Evolutionary conservation across 345 rosid species (phyloP).

Genomic region (Brassica nigra): DNA sequence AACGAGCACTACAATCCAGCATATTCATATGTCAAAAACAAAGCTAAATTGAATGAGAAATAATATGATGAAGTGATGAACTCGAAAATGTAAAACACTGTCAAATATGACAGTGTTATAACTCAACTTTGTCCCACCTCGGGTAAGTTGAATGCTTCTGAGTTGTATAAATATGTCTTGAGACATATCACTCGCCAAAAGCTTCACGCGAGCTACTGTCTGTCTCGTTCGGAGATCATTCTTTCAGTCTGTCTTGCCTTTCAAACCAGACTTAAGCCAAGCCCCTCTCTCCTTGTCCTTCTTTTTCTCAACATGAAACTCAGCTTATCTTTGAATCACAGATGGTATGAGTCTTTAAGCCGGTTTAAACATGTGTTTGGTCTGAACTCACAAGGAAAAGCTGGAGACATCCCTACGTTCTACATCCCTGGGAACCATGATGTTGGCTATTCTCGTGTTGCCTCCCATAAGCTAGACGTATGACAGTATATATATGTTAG

Average conservation of each 20-base stretch:
- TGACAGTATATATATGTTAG: background rate
- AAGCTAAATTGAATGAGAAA: no score
- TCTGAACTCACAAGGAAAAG: slow-evolving; percentile 47
- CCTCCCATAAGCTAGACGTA: slow-evolving; percentile 62
- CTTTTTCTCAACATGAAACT: background rate
- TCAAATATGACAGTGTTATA: no score
- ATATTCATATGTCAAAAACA: no score
- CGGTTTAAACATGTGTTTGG: slow-evolving; percentile 78
- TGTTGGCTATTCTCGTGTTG: slow-evolving; percentile 70
- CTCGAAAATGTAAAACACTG: no score
- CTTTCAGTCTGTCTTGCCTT: slow-evolving; percentile 64
- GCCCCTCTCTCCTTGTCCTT: slow-evolving; percentile 26
- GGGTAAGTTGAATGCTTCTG: no score
- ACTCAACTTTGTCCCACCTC: no score
- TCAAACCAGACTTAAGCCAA: slow-evolving; percentile 64
- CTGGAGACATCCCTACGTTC: slow-evolving; percentile 48
- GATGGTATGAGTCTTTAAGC: slow-evolving; percentile 85
- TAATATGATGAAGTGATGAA: no score
- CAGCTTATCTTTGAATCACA: slow-evolving; percentile 38
- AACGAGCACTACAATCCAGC: no score
- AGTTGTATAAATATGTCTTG: slow-evolving; percentile 41
- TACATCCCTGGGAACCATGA: slow-evolving; percentile 91
- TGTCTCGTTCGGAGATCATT: slow-evolving; percentile 71
- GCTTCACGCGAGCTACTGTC: no score
- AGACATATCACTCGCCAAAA: no score